Conservation (phyloP, 805 yeast species). For the Saturnispora besseyi region DNA sequence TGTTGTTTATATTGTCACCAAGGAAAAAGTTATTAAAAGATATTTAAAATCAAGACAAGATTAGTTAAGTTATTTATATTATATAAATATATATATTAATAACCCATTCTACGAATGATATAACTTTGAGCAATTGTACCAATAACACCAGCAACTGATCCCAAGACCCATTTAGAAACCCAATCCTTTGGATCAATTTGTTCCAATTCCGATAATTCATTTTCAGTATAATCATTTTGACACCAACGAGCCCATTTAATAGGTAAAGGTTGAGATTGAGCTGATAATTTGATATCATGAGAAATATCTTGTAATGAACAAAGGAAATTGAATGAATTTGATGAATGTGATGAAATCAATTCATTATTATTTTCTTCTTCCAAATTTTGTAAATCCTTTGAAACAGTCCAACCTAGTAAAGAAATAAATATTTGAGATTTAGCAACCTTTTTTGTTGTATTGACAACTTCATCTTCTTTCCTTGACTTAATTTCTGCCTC, state of each 20-base stretch:
- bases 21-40: conserved; percentile 83
- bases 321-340: conserved; percentile 54
- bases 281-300: conserved; percentile 62
- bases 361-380: conserved; percentile 4
- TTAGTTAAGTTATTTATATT: conserved; percentile 29
- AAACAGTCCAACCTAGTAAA: conserved; percentile 24
- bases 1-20: conserved; percentile 81
- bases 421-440: conserved; percentile 25
- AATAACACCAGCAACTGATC: conserved; percentile 67
- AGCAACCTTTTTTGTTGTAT: neutral
- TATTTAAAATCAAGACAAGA: conserved; percentile 93
- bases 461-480: conserved; percentile 12
- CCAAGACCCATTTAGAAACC: conserved; percentile 72
- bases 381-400: conserved; percentile 11
- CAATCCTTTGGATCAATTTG: conserved; percentile 63
- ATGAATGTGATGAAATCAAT: conserved; percentile 12
- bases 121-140: conserved; percentile 88
- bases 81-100: conserved; percentile 19
- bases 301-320: conserved; percentile 69
- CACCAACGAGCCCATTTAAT: conserved; percentile 90
- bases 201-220: conserved; percentile 14
- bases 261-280: conserved; percentile 87
- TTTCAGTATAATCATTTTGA: conserved; percentile 32
- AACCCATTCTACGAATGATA: conserved; percentile 84
- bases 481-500: conserved; percentile 56